Base-by-base conservation (phyloP, 2,329 filamentous ascomycete genomes). In the Colletotrichum sp. region DNA sequence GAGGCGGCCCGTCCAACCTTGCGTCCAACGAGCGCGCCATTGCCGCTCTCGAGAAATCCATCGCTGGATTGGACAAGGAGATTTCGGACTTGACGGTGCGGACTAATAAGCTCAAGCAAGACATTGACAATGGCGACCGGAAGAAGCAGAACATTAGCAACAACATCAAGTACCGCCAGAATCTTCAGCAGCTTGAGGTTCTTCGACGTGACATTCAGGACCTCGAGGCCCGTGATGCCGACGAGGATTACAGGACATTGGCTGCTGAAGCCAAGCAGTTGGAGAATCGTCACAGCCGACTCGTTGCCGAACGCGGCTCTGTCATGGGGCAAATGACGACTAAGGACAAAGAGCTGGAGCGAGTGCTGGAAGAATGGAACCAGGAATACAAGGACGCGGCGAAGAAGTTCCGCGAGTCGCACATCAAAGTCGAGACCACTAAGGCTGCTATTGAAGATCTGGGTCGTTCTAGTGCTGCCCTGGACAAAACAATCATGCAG, bases 401-500 rank as follows among this genome's bases (percentile, higher is more conserved):
- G 58, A 84, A 88, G 55, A 94, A 94, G 79, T 99, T 96, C 86
- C 95, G 95, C 79, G 93, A 98, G 86, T 91, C 94, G 8, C 95
- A 98, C 83, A 95, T 99, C 86, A 94, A 94, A 79, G 95, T 98
- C 1, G 95, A 93, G 86, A 98, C 96, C 1, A 98, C 95, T 65
- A 98, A 96, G 84, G 96, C 96, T 5, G 96, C 96, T 4, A 95
- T 98, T 71, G 95, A 98, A 73, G 97, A 99, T 82, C 88, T 99
- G 43, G 94, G 90, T 8, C 94, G 95, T 55, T 99, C 98, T 82
- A 90, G 92, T 58, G 90, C 92, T 12, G 97, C 97, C 9, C 90
- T 99, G 15, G 96, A 99, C 87, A 95, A 97, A 82, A 98, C 97
- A 63, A 98, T 99, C 81, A 98, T 99, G 95, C 95, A 95, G 81